Evolutionary conservation across 2,329 filamentous ascomycete genomes (phyloP).

Genomic region (Colletotrichum lupini): DNA sequence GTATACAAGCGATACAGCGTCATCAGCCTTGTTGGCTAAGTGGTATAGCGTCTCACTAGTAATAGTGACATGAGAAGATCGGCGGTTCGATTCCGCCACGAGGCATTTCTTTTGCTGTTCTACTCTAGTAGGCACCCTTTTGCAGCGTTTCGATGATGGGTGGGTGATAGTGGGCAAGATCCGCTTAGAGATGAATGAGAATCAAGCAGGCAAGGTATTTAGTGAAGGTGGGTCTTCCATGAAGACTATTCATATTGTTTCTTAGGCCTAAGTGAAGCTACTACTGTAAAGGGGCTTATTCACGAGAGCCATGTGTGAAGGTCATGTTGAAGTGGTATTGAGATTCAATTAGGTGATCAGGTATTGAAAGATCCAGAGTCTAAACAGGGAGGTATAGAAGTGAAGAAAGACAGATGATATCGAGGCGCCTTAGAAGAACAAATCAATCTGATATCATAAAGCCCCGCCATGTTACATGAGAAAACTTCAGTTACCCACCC

Average conservation of each 20-base stretch:
- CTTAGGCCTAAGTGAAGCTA: neutral
- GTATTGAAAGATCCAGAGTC: neutral
- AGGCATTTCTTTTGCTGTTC: neutral
- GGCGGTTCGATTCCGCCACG: slow-evolving; percentile 21
- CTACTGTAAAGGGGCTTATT: neutral
- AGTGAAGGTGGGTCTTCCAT: too few species aligned
- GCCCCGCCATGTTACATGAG: neutral
- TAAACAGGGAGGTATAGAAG: slow-evolving; percentile 8
- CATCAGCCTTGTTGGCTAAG: slow-evolving; percentile 9
- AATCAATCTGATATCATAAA: slow-evolving; percentile 26
- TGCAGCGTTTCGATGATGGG: neutral
- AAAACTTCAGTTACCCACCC: slow-evolving; percentile 6
- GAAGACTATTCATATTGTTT: neutral
- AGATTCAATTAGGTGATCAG: neutral
- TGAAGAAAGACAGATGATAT: slow-evolving; percentile 6
- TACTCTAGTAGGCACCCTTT: neutral
- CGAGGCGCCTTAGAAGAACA: neutral
- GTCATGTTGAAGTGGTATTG: neutral
- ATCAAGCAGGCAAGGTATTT: too few species aligned
- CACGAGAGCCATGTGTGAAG: neutral
- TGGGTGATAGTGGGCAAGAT: too few species aligned
- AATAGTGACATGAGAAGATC: slow-evolving; percentile 14
- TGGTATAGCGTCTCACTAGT: slow-evolving; percentile 26
- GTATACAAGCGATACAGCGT: neutral
- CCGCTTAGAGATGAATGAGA: too few species aligned